Conservation (phyloP, 31 red algal species). For the Porphyra umbilicalis region DNA sequence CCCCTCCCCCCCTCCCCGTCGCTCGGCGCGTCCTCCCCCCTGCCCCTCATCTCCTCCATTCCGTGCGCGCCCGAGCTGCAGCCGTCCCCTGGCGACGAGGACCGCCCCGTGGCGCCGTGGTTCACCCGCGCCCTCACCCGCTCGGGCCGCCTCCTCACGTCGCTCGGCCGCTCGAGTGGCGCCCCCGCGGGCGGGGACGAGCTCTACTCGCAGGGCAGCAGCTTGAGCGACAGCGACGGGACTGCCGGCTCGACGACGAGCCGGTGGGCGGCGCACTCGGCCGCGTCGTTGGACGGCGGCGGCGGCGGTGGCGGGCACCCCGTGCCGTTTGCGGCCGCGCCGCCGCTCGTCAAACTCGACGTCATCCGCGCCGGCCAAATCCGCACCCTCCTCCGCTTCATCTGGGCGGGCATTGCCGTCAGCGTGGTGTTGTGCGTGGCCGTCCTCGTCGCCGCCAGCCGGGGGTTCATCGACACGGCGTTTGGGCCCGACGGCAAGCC, state of each 20-base stretch:
- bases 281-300: not conserved
- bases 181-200: not conserved
- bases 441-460: not conserved
- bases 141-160: not conserved
- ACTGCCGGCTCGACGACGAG: no score
- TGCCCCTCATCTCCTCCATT: not conserved
- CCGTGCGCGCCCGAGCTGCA: not conserved
- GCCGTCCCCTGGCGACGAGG: no score
- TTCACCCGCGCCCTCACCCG: not conserved
- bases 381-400: not conserved
- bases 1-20: not conserved
- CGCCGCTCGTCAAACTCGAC: not conserved
- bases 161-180: not conserved
- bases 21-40: no score
- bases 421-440: not conserved
- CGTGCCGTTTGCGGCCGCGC: not conserved
- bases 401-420: not conserved
- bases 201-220: not conserved
- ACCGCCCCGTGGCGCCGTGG: no score
- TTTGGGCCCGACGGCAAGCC: not conserved
- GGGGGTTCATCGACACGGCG: not conserved
- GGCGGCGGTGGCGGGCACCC: not conserved
- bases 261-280: not conserved
- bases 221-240: not conserved
- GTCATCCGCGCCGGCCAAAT: not conserved